A percentile compares a stretch with the other conserved stretches of the same genome.
phyloP scores from a whole-genome alignment of 2,329 filamentous ascomycete species.

The Amauroascus verrucosus region DNA sequence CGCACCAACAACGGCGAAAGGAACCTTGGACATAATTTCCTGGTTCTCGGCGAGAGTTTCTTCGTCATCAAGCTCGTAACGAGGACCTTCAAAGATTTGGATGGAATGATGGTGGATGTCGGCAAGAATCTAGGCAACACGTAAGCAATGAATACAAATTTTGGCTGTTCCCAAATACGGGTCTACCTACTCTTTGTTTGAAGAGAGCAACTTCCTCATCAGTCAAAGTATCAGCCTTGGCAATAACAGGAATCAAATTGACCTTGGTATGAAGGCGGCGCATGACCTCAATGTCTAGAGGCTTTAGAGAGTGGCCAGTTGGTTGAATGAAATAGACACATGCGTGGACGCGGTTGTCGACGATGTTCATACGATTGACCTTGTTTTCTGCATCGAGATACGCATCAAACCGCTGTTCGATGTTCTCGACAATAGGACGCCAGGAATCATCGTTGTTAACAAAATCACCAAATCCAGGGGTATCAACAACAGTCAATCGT shows the following conservation, averaged over 20 bases:
- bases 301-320: conserved; percentile 96
- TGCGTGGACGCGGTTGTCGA: conserved; percentile 97
- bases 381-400: conserved; percentile 99
- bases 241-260: conserved; percentile 98
- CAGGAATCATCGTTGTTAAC: conserved; percentile 99
- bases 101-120: conserved; percentile 97
- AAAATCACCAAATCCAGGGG: conserved; percentile 95
- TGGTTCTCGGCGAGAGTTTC: conserved; percentile 99
- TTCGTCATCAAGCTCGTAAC: conserved; percentile 97
- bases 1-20: conserved; percentile 94
- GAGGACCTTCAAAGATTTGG: conserved; percentile 96
- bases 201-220: conserved; percentile 91
- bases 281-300: conserved; percentile 98
- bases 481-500: conserved; percentile 92
- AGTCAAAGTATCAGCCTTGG: conserved; percentile 95
- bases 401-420: conserved; percentile 96
- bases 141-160: conserved; percentile 21
- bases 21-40: conserved; percentile 99
- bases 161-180: background rate
- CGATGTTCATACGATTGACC: conserved; percentile 99
- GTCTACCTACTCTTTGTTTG: conserved; percentile 77
- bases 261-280: conserved; percentile 99
- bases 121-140: conserved; percentile 63
- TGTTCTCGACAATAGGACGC: conserved; percentile 98
- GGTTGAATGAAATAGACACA: conserved; percentile 99